Conservation (phyloP, 495 filamentous ascomycete species). For the Penicillium verhagenii region DNA sequence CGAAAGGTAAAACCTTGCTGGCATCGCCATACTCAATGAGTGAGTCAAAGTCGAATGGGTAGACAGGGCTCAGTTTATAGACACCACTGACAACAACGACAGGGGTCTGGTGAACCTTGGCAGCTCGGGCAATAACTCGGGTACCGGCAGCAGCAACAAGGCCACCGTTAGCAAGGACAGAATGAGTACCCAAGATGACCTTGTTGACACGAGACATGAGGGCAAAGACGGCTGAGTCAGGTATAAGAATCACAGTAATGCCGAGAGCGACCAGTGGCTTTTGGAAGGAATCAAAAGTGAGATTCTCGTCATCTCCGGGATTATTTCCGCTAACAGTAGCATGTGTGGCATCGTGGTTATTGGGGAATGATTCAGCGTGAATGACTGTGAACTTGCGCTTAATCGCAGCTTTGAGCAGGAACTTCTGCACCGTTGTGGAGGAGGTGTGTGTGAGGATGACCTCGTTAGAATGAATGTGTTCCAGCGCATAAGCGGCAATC, state of each 20-base stretch:
- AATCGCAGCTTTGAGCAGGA: conserved; percentile 75
- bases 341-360: conserved; percentile 62
- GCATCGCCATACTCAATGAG: conserved; percentile 81
- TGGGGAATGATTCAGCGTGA: conserved; percentile 69
- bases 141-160: conserved; percentile 78
- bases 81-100: conserved; percentile 83
- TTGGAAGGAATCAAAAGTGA: conserved; percentile 58
- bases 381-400: conserved; percentile 90
- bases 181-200: conserved; percentile 83
- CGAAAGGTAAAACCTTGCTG: conserved; percentile 66
- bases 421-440: conserved; percentile 79
- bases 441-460: conserved; percentile 82
- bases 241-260: conserved; percentile 76
- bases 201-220: conserved; percentile 94
- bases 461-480: conserved; percentile 88
- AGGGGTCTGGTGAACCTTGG: conserved; percentile 72
- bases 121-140: conserved; percentile 75
- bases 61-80: conserved; percentile 87
- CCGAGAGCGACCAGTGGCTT: conserved; percentile 75
- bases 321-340: conserved; percentile 54
- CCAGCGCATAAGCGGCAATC: conserved; percentile 79
- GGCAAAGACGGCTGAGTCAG: conserved; percentile 81
- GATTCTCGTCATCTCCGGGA: conserved; percentile 42
- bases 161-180: conserved; percentile 82
- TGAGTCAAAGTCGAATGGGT: conserved; percentile 73